Evolutionary conservation across 148 eudicot species (phyloP), one percentile per base, ranked within the genome.

Genomic region (Cornus controversa): DNA sequence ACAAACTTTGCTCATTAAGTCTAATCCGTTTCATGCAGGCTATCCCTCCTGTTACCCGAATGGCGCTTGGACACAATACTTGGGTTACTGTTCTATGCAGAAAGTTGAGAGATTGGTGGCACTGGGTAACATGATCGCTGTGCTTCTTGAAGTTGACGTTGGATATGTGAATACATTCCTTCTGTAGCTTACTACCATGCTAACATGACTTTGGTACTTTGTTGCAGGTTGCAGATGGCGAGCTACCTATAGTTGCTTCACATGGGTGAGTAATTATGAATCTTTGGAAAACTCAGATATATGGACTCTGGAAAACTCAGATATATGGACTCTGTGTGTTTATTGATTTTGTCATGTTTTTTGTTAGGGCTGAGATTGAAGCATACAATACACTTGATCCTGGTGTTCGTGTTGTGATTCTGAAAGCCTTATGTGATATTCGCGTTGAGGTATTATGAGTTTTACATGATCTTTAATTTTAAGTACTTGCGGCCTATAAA

Each of bases 41-140:
- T 11, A 96, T 96, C 81, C 99, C 99, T 77, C 99, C 99, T 23
- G 80, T 96, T 79, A 90, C 87, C 68, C 87, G 99, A 74, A 87
- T 88, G 95, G 97, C 98, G 63, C 91, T 92, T 69, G 97, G 97
- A 53, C 97, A 84, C 28, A 89, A 86, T 79, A 96, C 99, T 42
- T 96, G 99, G 99, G 84, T 96, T n/a, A 93, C 97, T 24, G 95
- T 96, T 78, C 81, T 96, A 28, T 96, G 99, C 87, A 82, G 97
- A 88, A 96, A 96, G 79, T 81, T 96, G 90, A 89, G 95, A 83
- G 97, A 96, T 80, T 96, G 99, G 99, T 96, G 99, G 99, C 91
- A 90, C 79, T 96, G 99, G 99, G 99, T 96, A 93, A 83, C 69
- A n/a, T 34, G 40, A 42, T 65, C 53, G 29, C 58, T 24, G 65